Evolutionary conservation across 2,329 filamentous ascomycete species (phyloP).

Genomic region (Alternaria solani): DNA sequence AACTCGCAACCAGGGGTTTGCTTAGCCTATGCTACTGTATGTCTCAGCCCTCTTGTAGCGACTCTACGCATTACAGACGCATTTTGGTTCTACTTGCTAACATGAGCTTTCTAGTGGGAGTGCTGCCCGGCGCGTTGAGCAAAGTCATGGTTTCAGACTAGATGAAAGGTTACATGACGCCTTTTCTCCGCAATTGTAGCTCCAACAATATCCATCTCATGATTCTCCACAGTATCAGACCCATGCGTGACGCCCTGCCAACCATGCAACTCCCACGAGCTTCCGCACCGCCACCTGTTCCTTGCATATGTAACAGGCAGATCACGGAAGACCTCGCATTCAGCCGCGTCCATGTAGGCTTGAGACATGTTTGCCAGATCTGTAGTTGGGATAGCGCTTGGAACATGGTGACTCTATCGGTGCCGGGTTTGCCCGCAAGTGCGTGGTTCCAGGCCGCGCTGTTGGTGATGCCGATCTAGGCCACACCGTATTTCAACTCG

Average conservation of each 20-base stretch:
- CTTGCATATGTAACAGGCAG: conserved; percentile 22
- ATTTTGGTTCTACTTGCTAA: no score
- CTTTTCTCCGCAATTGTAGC: conserved; percentile 13
- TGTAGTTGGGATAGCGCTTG: conserved; percentile 19
- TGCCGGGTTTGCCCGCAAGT: conserved; percentile 16
- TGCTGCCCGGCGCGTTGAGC: no score
- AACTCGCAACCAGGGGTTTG: no score
- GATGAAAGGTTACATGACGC: no score
- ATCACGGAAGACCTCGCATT: conserved; percentile 34
- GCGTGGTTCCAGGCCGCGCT: conserved; percentile 22
- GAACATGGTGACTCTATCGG: conserved; percentile 18
- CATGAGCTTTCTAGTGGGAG: no score
- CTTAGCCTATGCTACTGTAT: no score
- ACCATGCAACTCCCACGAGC: conserved; percentile 29
- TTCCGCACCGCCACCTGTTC: conserved; percentile 28
- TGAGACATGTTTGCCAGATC: conserved; percentile 25
- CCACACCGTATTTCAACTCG: conserved; percentile 27
- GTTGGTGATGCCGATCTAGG: conserved; percentile 15
- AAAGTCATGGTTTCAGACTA: no score
- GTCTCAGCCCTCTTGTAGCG: no score
- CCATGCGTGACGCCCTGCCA: conserved; percentile 26
- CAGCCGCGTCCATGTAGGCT: conserved; percentile 28
- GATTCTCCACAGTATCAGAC: conserved; percentile 25
- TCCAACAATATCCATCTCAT: conserved; percentile 10
- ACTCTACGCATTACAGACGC: no score